Evolutionary conservation across 164 flowering plant genomes (phyloP), one percentile per base, ranked within the genome.

Genomic region (Amborella trichopoda): DNA sequence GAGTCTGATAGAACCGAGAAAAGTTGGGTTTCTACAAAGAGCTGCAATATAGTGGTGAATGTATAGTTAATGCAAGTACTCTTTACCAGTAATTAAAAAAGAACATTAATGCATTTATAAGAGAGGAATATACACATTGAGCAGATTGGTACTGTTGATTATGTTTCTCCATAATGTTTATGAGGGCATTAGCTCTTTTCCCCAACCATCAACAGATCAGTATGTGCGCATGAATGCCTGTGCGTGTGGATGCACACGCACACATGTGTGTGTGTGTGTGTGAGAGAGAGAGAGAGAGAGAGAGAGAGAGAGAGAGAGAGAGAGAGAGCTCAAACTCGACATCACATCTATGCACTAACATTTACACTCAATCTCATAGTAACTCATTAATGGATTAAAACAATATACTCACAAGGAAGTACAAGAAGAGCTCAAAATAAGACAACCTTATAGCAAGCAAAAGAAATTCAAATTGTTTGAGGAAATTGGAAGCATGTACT

Each of bases 11-110:
- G 64, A 56, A 77, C 91, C 32, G 72, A 54, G 55, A 90, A 90
- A 46, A 77, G 65, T 51, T 89, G 95, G 37, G 97, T 89, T 24
- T 89, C 94, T 48, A 83, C 79, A 30, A 90, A 78, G 49, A 58
- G 58, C 98, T 90, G 95, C 78, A 40, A 49, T 53, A 25, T 17
- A 14, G 27, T 5, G 33, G 8, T 28, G 14, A 48, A 3, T 40
- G 33, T 28, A 48, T 20, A 28, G 3, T 14, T 8, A 48, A 18
- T 6, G 41, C 21, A 10, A 5, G 16, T 6, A 38, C 3, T n/a
- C 2, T 9, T 38, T 38, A 9, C 9, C 41, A n/a, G n/a, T n/a
- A n/a, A 38, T 38, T 38, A 16, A 38, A 16, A 22, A 30, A 30
- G 9, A 14, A 14, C 34, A 38, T 8, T 16, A 18, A 38, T n/a